These are phyloP conservation scores for Blastobotrys malaysiensis DNA, from an alignment of 1,139 yeast species.

Conservation along the genomic window DNA sequence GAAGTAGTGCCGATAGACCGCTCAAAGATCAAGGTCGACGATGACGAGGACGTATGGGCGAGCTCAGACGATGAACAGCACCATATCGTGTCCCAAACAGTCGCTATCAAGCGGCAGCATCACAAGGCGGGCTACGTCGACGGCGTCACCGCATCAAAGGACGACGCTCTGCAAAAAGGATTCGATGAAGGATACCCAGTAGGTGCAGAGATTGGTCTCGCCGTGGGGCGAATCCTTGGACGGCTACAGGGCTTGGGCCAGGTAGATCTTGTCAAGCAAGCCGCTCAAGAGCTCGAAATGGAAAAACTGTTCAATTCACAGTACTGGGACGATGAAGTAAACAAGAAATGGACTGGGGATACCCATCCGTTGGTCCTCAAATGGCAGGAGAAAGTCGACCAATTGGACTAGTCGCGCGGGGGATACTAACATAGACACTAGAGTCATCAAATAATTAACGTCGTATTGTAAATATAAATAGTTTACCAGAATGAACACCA, in stretches of 20 bases:
- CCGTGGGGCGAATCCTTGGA: constrained; percentile 66
- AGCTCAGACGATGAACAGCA: background rate
- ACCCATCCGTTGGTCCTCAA: constrained; percentile 37
- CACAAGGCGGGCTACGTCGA: constrained; percentile 79
- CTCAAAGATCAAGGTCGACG: constrained; percentile 23
- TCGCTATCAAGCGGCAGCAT: constrained; percentile 53
- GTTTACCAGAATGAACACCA: constrained; percentile 97
- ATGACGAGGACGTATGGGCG: constrained; percentile 7
- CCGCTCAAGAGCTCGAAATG: constrained; percentile 48
- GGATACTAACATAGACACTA: background rate
- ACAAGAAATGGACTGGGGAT: constrained; percentile 24
- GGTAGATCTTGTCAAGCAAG: constrained; percentile 32
- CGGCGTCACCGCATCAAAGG: constrained; percentile 70
- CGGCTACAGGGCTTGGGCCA: constrained; percentile 31
- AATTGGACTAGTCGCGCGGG: background rate
- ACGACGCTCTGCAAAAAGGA: constrained; percentile 65
- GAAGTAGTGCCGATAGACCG: constrained; percentile 5
- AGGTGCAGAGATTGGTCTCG: constrained; percentile 66
- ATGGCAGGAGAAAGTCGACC: constrained; percentile 32
- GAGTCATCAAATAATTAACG: background rate
- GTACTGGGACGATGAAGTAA: constrained; percentile 49
- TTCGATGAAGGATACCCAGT: constrained; percentile 73
- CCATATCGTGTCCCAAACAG: constrained; percentile 12
- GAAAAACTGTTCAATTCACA: constrained; percentile 44
- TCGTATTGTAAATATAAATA: background rate